phyloP scores from a whole-genome alignment of 2,329 filamentous ascomycete genomes.

The Colletotrichum eleusines region DNA sequence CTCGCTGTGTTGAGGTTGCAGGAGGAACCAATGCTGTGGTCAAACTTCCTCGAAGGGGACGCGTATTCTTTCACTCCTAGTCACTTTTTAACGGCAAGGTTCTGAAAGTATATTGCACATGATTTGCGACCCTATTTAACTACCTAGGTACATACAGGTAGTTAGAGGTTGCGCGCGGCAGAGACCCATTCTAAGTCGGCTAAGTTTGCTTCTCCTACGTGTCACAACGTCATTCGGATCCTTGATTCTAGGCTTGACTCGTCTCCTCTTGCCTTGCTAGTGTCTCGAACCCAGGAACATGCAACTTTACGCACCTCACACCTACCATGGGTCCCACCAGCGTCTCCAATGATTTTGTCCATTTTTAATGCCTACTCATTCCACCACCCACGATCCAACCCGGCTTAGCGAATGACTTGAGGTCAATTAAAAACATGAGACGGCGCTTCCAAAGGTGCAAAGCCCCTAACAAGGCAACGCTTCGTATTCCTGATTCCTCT shows the following conservation, averaged over 20 bases:
- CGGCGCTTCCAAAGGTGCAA: constrained; percentile 16
- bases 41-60: neutral
- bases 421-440: constrained; percentile 24
- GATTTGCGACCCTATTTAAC: constrained; percentile 17
- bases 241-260: constrained; percentile 36
- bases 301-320: constrained; percentile 37
- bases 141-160: no score
- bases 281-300: constrained; percentile 35
- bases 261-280: constrained; percentile 35
- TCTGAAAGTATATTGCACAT: constrained; percentile 25
- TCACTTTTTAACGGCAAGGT: constrained; percentile 36
- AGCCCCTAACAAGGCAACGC: neutral
- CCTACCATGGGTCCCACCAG: constrained; percentile 34
- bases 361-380: constrained; percentile 23
- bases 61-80: constrained; percentile 19
- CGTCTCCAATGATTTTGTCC: constrained; percentile 23
- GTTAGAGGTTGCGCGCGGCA: constrained; percentile 27
- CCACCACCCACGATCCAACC: constrained; percentile 12
- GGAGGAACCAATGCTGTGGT: constrained; percentile 21
- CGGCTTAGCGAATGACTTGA: constrained; percentile 9
- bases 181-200: constrained; percentile 27
- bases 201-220: constrained; percentile 40
- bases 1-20: neutral
- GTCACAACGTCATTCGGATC: constrained; percentile 33
- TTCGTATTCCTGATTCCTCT: neutral